Evolutionary conservation across 2,329 filamentous ascomycete species (phyloP), one percentile per base, ranked within the genome.

Genomic region (Calonectria honghensis): DNA sequence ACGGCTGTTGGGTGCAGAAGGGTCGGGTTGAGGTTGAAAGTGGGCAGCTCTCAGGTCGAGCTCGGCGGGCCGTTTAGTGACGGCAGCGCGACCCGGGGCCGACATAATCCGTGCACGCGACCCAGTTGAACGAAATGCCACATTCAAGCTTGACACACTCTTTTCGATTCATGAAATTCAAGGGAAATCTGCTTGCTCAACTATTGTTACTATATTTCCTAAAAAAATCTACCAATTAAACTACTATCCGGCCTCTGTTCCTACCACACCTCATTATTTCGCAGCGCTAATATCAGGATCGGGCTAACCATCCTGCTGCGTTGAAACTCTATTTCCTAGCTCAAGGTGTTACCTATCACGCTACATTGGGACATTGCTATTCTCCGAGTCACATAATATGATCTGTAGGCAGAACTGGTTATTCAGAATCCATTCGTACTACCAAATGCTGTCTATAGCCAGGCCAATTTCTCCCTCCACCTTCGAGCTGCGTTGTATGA

Each of bases 81-180:
- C 54, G 73, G 41, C 52, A 39, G 50, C 24, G 37, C 35, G 35
- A 57, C 27, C 50, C 57, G 68, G 59, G 35, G 68, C 68, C 35
- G 59, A 41, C 37, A 70, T 70, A 65, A 70, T 70, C 69, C 63
- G 69, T 67, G 37, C 69, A 66, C 59, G 13, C 57, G 35, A 29
- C 37, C n/a, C 27, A 29, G 10, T 20, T 63, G 3, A 41, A 24
- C 35, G 35, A 29, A 24, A 63, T 63, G 24, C 57, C 35, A 20
- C 57, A 18, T 41, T 24, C 1, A 41, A 39, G 14, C 6, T 29
- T 41, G 57, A 6, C 37, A 7, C 3, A 29, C 9, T 63, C 57
- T 63, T 16, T 16, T 41, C 20, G 16, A 31, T 16, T 10, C 6
- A 11, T 13, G 7, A 41, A 2, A 39, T 63, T 29, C 10, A 41